Conservation (phyloP, 106 monocot species). For the Dioscorea zingiberensis region DNA sequence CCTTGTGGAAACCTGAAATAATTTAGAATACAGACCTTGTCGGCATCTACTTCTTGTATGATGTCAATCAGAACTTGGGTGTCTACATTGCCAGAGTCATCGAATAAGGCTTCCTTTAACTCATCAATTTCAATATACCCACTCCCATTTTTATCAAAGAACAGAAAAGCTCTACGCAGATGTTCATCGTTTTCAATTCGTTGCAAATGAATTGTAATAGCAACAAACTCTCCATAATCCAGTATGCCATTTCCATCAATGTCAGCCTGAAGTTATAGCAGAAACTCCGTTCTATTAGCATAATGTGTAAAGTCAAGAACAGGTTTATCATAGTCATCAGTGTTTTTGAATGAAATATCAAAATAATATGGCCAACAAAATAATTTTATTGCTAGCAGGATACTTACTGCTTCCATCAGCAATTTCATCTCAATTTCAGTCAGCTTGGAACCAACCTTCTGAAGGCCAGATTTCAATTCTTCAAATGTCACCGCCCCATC, state of each 20-base stretch:
- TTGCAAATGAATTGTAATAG: conserved; percentile 49
- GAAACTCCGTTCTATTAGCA: no score
- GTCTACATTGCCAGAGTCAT: conserved; percentile 34
- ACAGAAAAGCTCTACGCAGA: conserved; percentile 48
- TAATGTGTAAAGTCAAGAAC: no score
- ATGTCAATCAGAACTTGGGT: conserved; percentile 27
- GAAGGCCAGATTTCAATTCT: conserved; percentile 62
- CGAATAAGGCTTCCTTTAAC: conserved; percentile 39
- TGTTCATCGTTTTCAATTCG: conserved; percentile 55
- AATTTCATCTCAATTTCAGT: conserved; percentile 66
- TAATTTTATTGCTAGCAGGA: neutral
- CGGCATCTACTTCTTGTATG: conserved; percentile 55
- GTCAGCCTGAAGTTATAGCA: conserved; percentile 36
- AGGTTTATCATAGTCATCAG: no score
- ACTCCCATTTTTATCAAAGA: conserved; percentile 57
- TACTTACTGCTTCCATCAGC: conserved; percentile 75
- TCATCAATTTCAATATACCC: conserved; percentile 57
- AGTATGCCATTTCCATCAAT: conserved; percentile 51
- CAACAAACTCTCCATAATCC: conserved; percentile 67
- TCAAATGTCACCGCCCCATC: conserved; percentile 69
- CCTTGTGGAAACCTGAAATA: neutral
- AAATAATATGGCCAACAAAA: no score
- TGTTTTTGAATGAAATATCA: no score
- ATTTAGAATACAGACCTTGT: conserved; percentile 35
- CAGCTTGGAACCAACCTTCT: conserved; percentile 62